Conservation (phyloP, 495 filamentous ascomycete species). For the Hyaloscypha bicolor region DNA sequence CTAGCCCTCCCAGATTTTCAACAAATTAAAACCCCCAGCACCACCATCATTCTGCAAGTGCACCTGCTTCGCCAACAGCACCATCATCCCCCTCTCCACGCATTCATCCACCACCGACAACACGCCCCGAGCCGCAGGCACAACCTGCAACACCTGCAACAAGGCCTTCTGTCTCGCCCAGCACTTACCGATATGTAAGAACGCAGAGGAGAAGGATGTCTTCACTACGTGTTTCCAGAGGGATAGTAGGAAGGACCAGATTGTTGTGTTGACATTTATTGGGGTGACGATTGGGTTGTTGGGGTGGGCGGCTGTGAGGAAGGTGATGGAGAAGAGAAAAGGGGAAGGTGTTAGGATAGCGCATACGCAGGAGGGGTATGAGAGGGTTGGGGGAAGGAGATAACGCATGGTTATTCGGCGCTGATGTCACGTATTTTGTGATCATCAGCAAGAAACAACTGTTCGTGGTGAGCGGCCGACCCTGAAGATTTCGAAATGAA, state of each 20-base stretch:
- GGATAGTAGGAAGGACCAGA: constrained; percentile 84
- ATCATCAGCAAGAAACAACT: background rate
- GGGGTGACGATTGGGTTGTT: constrained; percentile 81
- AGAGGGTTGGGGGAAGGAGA: constrained; percentile 29
- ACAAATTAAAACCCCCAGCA: constrained; percentile 24
- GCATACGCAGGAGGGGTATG: constrained; percentile 27
- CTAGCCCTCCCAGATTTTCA: background rate
- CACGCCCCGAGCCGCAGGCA: constrained; percentile 21
- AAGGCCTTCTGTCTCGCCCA: constrained; percentile 87
- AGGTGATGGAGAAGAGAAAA: constrained; percentile 29
- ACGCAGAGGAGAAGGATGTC: constrained; percentile 83
- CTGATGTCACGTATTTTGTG: background rate
- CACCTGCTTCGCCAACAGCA: constrained; percentile 89
- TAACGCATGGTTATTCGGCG: background rate
- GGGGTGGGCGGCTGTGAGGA: constrained; percentile 70
- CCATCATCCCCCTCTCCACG: constrained; percentile 71
- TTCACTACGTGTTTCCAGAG: constrained; percentile 91
- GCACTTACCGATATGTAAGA: constrained; percentile 82
- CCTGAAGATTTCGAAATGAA: no score
- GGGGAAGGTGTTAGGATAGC: constrained; percentile 15
- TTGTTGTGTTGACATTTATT: constrained; percentile 93
- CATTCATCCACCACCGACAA: constrained; percentile 32
- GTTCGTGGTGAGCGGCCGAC: background rate
- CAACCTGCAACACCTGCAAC: constrained; percentile 81
- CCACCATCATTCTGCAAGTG: constrained; percentile 96